Evolutionary conservation across 2,329 filamentous ascomycete genomes (phyloP).

Genomic region (Aspergillus quadricinctus): DNA sequence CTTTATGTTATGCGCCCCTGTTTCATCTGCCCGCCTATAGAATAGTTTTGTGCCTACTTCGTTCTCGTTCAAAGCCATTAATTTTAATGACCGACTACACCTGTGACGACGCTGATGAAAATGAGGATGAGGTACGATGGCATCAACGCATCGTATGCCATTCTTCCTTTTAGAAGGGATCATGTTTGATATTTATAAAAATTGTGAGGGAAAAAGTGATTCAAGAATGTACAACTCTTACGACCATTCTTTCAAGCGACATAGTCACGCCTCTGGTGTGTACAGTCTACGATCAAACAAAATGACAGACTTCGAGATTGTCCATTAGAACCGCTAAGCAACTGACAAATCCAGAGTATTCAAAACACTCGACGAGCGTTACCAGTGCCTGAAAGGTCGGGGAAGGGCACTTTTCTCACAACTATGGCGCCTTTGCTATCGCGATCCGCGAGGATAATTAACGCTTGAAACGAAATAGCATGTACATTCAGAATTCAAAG

Average conservation of each 20-base stretch:
- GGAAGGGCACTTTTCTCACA: not conserved
- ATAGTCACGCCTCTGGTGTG: not conserved
- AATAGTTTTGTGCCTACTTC: not conserved
- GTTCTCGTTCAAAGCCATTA: slow-evolving; percentile 3
- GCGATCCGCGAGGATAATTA: not conserved
- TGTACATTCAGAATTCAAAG: slow-evolving; percentile 5
- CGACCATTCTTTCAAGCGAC: not conserved
- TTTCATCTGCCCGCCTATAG: slow-evolving; percentile 5
- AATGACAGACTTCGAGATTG: not conserved
- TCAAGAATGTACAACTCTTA: not conserved
- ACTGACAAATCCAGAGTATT: not conserved
- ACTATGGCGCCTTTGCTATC: not conserved
- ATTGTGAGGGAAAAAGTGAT: not conserved
- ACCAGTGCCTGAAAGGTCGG: not conserved
- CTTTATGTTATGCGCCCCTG: not conserved
- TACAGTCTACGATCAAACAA: not conserved
- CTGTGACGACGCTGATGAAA: slow-evolving; percentile 1
- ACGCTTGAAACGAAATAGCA: not conserved
- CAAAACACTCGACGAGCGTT: not conserved
- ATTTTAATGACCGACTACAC: not conserved
- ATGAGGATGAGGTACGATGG: not conserved
- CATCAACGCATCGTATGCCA: not conserved
- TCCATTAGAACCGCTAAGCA: not conserved
- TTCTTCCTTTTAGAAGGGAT: not conserved
- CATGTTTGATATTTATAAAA: not conserved